A percentile compares a stretch with the other conserved stretches of the same genome.
Evolutionary conservation across 305 asterid genomes (phyloP).

Genomic region (Solanum hybrid): DNA sequence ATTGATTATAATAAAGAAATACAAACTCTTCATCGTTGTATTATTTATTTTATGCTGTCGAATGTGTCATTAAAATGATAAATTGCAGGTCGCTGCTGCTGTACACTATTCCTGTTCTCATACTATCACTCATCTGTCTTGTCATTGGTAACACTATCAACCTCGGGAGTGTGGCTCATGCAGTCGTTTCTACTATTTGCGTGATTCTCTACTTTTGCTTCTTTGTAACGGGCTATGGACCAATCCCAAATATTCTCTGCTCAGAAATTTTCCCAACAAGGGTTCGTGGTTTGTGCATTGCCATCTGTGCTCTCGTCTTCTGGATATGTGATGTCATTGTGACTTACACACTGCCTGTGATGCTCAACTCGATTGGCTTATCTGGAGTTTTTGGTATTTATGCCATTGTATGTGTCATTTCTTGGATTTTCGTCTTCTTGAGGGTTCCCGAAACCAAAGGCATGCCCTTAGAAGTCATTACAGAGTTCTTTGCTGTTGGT

Average conservation of each 20-base stretch:
- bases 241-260: constrained; percentile 80
- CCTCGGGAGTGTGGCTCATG: constrained; percentile 50
- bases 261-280: constrained; percentile 82
- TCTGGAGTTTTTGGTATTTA: constrained; percentile 80
- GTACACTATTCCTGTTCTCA: constrained; percentile 60
- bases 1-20: background rate
- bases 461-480: constrained; percentile 86
- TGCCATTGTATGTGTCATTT: constrained; percentile 52
- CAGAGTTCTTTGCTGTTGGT: constrained; percentile 88
- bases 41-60: background rate
- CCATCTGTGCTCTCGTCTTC: constrained; percentile 70
- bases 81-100: constrained; percentile 63
- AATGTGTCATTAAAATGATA: background rate
- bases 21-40: background rate
- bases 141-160: constrained; percentile 51
- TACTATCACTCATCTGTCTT: constrained; percentile 46
- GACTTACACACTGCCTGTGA: constrained; percentile 65
- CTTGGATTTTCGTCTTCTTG: constrained; percentile 69
- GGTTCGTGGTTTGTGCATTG: constrained; percentile 86
- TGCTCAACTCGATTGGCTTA: constrained; percentile 69
- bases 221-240: constrained; percentile 87
- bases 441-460: constrained; percentile 94
- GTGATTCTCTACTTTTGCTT: constrained; percentile 74
- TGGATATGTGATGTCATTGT: constrained; percentile 87
- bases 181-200: constrained; percentile 58